A percentile compares a stretch with the other conserved stretches of the same genome.
Evolutionary conservation across 805 yeast species (phyloP).

Genomic region (Scheffersomyces amazonensis): DNA sequence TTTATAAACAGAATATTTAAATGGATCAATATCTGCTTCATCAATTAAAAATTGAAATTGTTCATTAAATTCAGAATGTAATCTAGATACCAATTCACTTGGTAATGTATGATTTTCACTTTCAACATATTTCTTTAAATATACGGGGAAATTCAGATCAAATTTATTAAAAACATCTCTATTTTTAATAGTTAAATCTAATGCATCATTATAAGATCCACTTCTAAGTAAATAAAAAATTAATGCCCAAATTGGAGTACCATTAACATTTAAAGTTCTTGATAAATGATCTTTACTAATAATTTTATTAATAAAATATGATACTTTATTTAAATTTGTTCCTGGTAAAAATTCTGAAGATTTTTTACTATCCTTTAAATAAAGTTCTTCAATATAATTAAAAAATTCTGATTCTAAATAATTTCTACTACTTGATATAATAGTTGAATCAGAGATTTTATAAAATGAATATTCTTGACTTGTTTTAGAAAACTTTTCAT

Average conservation of each 20-base stretch:
- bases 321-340: conserved; percentile 67
- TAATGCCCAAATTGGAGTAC: conserved; percentile 92
- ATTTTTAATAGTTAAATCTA: conserved; percentile 61
- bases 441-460: conserved; percentile 22
- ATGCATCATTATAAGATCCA: conserved; percentile 78
- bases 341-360: conserved; percentile 43
- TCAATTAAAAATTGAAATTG: conserved; percentile 65
- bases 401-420: conserved; percentile 77
- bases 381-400: conserved; percentile 66
- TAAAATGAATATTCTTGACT: conserved; percentile 35
- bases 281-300: conserved; percentile 26
- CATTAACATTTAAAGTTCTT: conserved; percentile 57
- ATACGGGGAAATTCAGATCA: conserved; percentile 80
- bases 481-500: conserved; percentile 31
- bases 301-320: conserved; percentile 48
- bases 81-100: conserved; percentile 61
- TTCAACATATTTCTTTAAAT: conserved; percentile 61
- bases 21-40: conserved; percentile 61
- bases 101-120: conserved; percentile 59
- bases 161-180: conserved; percentile 75
- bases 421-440: conserved; percentile 53
- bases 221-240: conserved; percentile 81
- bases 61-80: conserved; percentile 80
- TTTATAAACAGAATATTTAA: conserved; percentile 85
- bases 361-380: conserved; percentile 50